A percentile compares a stretch with the other conserved stretches of the same genome.
Evolutionary conservation across 805 yeast genomes (phyloP).

Genomic region (Tetrapisispora iriomotensis): DNA sequence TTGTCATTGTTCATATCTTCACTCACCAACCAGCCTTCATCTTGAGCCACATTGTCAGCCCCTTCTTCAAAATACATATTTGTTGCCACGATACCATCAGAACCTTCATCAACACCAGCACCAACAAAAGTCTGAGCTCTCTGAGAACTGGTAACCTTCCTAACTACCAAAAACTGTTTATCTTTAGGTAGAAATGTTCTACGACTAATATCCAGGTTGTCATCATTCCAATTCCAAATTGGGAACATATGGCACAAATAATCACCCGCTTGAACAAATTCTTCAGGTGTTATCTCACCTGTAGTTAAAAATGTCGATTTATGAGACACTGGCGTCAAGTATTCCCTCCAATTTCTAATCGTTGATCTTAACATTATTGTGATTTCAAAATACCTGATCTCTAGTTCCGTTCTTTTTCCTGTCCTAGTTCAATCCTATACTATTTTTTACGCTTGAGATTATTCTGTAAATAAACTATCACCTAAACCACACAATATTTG

Average conservation of each 20-base stretch:
- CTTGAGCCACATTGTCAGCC: constrained; percentile 29
- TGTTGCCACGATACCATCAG: not conserved
- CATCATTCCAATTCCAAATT: constrained; percentile 84
- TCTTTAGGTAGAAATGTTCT: constrained; percentile 69
- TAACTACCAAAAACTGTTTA: constrained; percentile 80
- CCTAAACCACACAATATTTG: no score
- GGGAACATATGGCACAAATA: constrained; percentile 86
- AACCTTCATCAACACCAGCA: constrained; percentile 31
- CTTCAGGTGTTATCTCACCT: constrained; percentile 93
- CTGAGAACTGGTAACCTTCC: constrained; percentile 77
- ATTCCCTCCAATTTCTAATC: constrained; percentile 78
- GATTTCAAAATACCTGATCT: not conserved
- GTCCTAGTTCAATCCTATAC: no score
- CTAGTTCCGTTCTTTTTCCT: not conserved
- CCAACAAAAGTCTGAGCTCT: constrained; percentile 51
- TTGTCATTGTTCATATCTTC: not conserved
- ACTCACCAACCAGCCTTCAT: constrained; percentile 49
- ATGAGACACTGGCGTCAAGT: constrained; percentile 82
- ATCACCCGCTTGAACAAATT: constrained; percentile 90
- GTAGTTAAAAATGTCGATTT: constrained; percentile 76
- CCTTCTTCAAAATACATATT: not conserved
- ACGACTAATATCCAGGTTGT: constrained; percentile 30
- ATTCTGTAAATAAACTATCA: no score
- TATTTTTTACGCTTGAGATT: no score
- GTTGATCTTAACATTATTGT: constrained; percentile 56